phyloP scores from a whole-genome alignment of 1,284 basidiomycete species.

The Irpex sp. region DNA sequence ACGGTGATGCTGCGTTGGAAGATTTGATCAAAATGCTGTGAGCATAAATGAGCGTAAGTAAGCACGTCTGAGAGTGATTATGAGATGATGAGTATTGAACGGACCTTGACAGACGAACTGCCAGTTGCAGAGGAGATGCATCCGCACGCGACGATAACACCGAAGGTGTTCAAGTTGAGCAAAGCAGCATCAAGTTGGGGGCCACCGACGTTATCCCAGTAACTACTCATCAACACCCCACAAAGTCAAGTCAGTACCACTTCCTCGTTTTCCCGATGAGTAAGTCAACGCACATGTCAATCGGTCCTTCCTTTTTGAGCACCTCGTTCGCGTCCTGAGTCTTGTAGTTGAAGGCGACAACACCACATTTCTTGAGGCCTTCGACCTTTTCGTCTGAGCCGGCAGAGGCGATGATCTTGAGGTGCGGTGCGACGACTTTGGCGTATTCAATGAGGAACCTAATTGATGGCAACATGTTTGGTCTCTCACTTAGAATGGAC shows the following conservation, averaged over 20 bases:
- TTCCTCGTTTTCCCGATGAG: neutral
- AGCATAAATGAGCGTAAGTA: neutral
- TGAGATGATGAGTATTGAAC: neutral
- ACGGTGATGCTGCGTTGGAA: conserved; percentile 14
- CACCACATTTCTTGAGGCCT: conserved; percentile 58
- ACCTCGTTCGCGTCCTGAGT: conserved; percentile 6
- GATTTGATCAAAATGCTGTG: conserved; percentile 14
- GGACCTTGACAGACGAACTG: conserved; percentile 8
- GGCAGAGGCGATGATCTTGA: conserved; percentile 69
- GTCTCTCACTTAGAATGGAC: neutral
- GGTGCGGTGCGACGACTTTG: conserved; percentile 32
- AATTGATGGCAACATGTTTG: neutral
- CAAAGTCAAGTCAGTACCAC: neutral
- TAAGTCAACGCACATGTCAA: conserved; percentile 8
- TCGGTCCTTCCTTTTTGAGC: conserved; percentile 11
- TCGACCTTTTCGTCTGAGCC: conserved; percentile 66
- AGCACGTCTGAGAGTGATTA: neutral
- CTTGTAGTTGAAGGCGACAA: conserved; percentile 33
- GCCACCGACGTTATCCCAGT: conserved; percentile 57
- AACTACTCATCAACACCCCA: neutral
- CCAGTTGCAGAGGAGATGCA: conserved; percentile 7
- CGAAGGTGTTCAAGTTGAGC: conserved; percentile 8
- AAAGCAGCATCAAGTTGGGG: conserved; percentile 53
- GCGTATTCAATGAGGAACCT: conserved; percentile 14
- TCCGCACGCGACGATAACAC: conserved; percentile 15